Conservation (phyloP, 768 basidiomycete species). For the Boletus sp. region DNA sequence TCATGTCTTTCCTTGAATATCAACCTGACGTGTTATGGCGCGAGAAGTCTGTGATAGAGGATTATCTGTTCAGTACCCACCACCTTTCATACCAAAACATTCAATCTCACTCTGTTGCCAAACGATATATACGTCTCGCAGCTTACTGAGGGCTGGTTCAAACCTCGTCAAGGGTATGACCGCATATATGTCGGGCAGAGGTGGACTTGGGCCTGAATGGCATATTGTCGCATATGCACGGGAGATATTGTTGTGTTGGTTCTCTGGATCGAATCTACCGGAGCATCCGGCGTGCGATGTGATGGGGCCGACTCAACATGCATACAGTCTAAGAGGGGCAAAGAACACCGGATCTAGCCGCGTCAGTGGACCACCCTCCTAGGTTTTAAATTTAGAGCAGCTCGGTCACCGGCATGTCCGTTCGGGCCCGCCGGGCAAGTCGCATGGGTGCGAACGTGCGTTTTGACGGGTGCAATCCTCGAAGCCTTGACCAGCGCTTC, state of each 20-base stretch:
- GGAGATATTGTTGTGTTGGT: too few relatives aligned
- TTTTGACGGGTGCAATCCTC: not conserved
- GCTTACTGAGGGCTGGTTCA: not conserved
- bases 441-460: not conserved
- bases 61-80: too few relatives aligned
- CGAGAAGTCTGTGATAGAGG: too few relatives aligned
- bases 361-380: too few relatives aligned
- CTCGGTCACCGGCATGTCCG: not conserved
- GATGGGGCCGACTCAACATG: too few relatives aligned
- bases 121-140: not conserved
- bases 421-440: not conserved
- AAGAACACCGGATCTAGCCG: too few relatives aligned
- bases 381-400: too few relatives aligned
- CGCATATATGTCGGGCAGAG: not conserved
- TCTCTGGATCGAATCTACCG: too few relatives aligned
- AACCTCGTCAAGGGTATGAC: not conserved
- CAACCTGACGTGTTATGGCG: too few relatives aligned
- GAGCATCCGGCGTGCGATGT: too few relatives aligned
- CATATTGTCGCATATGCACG: not conserved
- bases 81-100: not conserved
- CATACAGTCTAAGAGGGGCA: too few relatives aligned
- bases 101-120: not conserved
- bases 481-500: not conserved
- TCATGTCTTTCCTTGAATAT: not conserved
- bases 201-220: not conserved